Percentiles rank a stretch among this genome's conserved stretches.
These are phyloP conservation scores for Starmerella bombi DNA, from an alignment of 805 yeast species.

Conservation along the genomic window DNA sequence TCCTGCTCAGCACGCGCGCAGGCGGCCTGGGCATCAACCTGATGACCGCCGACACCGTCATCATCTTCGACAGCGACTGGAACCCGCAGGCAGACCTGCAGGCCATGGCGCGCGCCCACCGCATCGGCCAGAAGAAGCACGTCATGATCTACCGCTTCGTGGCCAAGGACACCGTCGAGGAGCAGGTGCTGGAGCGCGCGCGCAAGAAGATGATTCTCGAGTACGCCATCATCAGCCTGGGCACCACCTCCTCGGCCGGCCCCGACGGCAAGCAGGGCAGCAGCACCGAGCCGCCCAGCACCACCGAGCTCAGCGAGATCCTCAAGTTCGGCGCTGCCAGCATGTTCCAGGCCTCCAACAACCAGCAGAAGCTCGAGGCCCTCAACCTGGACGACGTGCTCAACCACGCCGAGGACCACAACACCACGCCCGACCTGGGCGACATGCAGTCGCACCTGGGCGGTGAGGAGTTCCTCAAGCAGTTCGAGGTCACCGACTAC, in stretches of 20 bases:
- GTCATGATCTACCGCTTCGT: conserved; percentile 95
- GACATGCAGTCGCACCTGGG: conserved; percentile 78
- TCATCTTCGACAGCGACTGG: conserved; percentile 97
- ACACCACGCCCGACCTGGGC: conserved; percentile 90
- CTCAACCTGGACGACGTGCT: conserved; percentile 91
- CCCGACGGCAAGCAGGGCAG: conserved; percentile 41
- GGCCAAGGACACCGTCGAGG: conserved; percentile 97
- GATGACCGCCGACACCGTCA: conserved; percentile 98
- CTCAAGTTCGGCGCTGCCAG: conserved; percentile 96
- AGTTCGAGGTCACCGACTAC: conserved; percentile 95
- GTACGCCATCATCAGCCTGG: conserved; percentile 91
- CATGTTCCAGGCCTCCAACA: conserved; percentile 91
- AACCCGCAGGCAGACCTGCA: conserved; percentile 98
- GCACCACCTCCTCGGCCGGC: conserved; percentile 57
- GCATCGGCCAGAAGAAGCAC: conserved; percentile 98
- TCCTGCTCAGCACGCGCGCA: conserved; percentile 85
- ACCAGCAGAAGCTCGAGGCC: conserved; percentile 90
- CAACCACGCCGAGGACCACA: conserved; percentile 93
- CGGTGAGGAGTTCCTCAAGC: conserved; percentile 92
- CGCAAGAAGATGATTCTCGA: conserved; percentile 96
- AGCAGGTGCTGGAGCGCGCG: conserved; percentile 91
- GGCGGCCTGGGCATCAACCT: conserved; percentile 97
- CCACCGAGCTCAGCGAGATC: conserved; percentile 81
- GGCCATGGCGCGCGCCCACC: conserved; percentile 99
- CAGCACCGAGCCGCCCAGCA: conserved; percentile 37